Percentiles rank a stretch among this genome's conserved stretches.
These are phyloP conservation scores for Colletotrichum noveboracense DNA, from an alignment of 2,329 filamentous ascomycete genomes.

Conservation along the genomic window DNA sequence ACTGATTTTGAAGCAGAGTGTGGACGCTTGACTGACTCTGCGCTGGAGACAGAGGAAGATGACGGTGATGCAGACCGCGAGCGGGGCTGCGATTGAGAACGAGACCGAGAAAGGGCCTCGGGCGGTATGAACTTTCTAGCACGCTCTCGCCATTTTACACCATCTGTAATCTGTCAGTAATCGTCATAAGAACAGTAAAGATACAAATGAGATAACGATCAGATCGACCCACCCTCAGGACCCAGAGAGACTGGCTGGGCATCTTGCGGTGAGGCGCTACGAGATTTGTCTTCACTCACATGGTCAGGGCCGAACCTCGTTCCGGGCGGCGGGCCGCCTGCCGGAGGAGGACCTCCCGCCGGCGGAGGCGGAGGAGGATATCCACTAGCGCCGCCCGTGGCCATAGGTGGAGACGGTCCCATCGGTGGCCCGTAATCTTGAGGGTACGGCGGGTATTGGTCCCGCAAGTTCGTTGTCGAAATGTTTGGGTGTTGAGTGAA, in stretches of 20 bases:
- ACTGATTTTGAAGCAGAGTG: constrained; percentile 44
- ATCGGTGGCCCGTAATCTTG: constrained; percentile 45
- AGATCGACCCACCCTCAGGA: constrained; percentile 25
- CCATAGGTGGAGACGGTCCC: constrained; percentile 27
- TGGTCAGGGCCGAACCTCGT: constrained; percentile 42
- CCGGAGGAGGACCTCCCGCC: constrained; percentile 21
- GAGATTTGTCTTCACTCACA: constrained; percentile 44
- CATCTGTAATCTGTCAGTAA: constrained; percentile 28
- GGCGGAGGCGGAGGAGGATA: constrained; percentile 36
- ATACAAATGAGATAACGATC: constrained; percentile 18
- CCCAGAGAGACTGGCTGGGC: constrained; percentile 18
- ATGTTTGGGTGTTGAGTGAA: constrained; percentile 44
- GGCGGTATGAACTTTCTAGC: constrained; percentile 8
- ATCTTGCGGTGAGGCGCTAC: constrained; percentile 22
- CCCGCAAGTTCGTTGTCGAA: constrained; percentile 34
- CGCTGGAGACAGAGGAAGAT: constrained; percentile 11
- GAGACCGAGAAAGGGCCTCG: background rate
- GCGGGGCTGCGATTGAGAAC: constrained; percentile 1
- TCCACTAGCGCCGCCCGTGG: constrained; percentile 23
- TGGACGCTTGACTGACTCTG: background rate
- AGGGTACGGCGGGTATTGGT: constrained; percentile 45
- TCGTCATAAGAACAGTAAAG: background rate
- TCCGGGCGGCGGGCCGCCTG: constrained; percentile 13
- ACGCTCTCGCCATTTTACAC: constrained; percentile 28
- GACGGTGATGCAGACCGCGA: constrained; percentile 6